phyloP scores from a whole-genome alignment of 345 rosid genomes.

The Garcia nutans region DNA sequence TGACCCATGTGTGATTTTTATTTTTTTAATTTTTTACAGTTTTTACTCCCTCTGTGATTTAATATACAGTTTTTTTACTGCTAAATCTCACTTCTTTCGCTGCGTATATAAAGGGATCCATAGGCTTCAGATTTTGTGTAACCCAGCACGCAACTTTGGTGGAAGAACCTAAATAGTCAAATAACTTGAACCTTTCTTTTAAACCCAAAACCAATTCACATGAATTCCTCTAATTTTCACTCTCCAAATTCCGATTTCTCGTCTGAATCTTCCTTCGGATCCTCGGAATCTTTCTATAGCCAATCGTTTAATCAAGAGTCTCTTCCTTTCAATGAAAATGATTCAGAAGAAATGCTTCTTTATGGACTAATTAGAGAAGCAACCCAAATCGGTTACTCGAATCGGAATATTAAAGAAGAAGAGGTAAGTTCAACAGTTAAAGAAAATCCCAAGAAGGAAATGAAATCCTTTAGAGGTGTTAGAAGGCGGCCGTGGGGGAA shows the following conservation, averaged over 20 bases:
- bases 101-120: conserved; percentile 30
- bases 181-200: not conserved
- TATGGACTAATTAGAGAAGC: conserved; percentile 54
- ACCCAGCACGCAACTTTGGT: not conserved
- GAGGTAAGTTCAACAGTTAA: conserved; percentile 44
- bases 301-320: conserved; percentile 26
- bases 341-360: conserved; percentile 89
- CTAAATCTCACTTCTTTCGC: not conserved
- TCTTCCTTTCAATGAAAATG: conserved; percentile 92
- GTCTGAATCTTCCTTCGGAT: conserved; percentile 53
- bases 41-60: not conserved
- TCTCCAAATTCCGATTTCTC: conserved; percentile 52
- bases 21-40: conserved; percentile 6
- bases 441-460: conserved; percentile 33
- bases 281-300: conserved; percentile 45
- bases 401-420: conserved; percentile 37
- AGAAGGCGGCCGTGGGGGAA: conserved; percentile 83
- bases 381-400: conserved; percentile 15
- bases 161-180: conserved; percentile 1
- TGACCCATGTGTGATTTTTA: conserved; percentile 43
- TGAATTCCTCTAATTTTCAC: conserved; percentile 46
- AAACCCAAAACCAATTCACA: conserved; percentile 11
- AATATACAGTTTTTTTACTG: too few relatives aligned
- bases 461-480: conserved; percentile 64
- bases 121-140: conserved; percentile 12